Evolutionary conservation across 495 filamentous ascomycete genomes (phyloP).

Genomic region (Cairneyella variabilis): DNA sequence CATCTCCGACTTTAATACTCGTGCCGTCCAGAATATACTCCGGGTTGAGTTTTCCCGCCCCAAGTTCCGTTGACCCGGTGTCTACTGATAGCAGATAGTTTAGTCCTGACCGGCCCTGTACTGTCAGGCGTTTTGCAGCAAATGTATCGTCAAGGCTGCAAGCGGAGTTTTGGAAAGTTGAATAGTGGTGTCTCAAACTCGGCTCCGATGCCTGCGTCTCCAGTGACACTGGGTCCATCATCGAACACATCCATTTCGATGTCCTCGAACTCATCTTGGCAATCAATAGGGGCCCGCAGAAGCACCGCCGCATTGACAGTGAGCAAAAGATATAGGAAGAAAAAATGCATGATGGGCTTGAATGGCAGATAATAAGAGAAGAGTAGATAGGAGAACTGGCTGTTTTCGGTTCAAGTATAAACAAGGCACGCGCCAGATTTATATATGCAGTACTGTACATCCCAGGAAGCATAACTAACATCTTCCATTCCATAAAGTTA

Average conservation of each 20-base stretch:
- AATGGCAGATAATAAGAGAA: not conserved
- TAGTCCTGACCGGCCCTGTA: not conserved
- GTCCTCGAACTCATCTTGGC: conserved; percentile 8
- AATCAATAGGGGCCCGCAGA: conserved; percentile 5
- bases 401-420: not conserved
- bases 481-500: not conserved
- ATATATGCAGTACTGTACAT: not conserved
- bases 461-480: not conserved
- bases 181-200: conserved; percentile 17
- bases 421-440: not conserved
- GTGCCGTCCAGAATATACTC: conserved; percentile 12
- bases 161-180: not conserved
- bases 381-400: not conserved
- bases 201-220: conserved; percentile 22
- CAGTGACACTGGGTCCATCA: conserved; percentile 14
- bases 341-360: conserved; percentile 9
- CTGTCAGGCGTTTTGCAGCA: conserved; percentile 8
- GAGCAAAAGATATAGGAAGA: conserved; percentile 1
- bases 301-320: conserved; percentile 2
- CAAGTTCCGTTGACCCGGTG: not conserved
- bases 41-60: conserved; percentile 6
- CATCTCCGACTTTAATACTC: conserved; percentile 13
- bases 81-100: conserved; percentile 14
- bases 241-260: conserved; percentile 1
- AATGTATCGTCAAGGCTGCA: conserved; percentile 13